Evolutionary conservation across 2,329 filamentous ascomycete species (phyloP).

Genomic region (Xylariaceae sp.): DNA sequence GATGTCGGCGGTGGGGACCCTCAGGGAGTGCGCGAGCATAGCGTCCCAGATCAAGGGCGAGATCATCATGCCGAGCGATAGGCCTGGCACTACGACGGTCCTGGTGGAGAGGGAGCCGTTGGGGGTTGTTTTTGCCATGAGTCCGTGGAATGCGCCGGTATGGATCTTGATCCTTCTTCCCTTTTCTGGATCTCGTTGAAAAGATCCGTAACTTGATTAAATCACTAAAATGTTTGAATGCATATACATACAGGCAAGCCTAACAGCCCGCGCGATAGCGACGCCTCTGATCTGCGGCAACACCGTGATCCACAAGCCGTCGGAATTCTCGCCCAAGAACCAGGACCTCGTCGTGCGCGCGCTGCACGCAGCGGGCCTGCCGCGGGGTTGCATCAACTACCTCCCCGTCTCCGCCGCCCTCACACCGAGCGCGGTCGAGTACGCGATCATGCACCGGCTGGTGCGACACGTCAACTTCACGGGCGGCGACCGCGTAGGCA

Average conservation of each 20-base stretch:
- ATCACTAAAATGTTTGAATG: too few relatives aligned
- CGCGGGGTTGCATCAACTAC: slow-evolving; percentile 68
- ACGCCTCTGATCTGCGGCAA: slow-evolving; percentile 63
- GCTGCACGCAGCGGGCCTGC: slow-evolving; percentile 70
- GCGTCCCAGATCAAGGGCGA: slow-evolving; percentile 23
- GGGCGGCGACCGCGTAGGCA: slow-evolving; percentile 59
- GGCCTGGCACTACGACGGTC: slow-evolving; percentile 50
- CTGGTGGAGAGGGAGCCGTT: slow-evolving; percentile 65
- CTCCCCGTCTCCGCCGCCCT: slow-evolving; percentile 61
- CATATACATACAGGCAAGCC: slow-evolving; percentile 4
- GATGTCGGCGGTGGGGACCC: slow-evolving; percentile 30
- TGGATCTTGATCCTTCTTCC: not conserved
- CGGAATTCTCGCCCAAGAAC: slow-evolving; percentile 60
- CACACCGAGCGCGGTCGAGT: slow-evolving; percentile 60
- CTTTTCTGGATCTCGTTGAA: not conserved
- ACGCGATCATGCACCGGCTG: slow-evolving; percentile 59
- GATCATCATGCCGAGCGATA: slow-evolving; percentile 31
- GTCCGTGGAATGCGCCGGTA: slow-evolving; percentile 59
- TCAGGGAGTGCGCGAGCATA: slow-evolving; percentile 39
- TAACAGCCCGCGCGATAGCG: slow-evolving; percentile 14
- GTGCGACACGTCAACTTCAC: slow-evolving; percentile 86
- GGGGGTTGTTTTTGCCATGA: slow-evolving; percentile 73
- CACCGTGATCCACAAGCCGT: slow-evolving; percentile 66
- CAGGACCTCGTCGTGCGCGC: slow-evolving; percentile 58
- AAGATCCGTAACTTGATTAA: too few relatives aligned